Evolutionary conservation across 2,329 filamentous ascomycete species (phyloP).

Genomic region (Cladosporium sp.): DNA sequence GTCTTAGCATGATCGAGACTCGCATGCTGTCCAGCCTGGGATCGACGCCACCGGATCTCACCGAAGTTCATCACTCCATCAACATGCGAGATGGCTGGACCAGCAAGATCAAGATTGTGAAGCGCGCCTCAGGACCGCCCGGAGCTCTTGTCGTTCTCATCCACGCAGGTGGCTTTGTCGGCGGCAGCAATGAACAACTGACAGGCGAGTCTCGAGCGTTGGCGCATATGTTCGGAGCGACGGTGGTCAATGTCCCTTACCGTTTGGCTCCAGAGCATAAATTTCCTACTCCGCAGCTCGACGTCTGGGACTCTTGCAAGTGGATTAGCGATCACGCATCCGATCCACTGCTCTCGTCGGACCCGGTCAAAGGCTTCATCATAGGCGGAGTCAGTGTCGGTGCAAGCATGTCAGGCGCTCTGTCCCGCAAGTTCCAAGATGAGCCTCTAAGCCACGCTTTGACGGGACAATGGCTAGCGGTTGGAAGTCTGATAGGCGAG

Average conservation of each 20-base stretch:
- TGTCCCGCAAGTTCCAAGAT: conserved; percentile 38
- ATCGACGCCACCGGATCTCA: conserved; percentile 3
- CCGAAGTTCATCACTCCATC: conserved; percentile 35
- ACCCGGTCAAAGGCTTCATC: conserved; percentile 44
- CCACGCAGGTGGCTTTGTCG: conserved; percentile 27
- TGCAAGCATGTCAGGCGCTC: conserved; percentile 36
- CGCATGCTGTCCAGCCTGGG: too few species aligned
- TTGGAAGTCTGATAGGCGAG: conserved; percentile 34
- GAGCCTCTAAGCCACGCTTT: conserved; percentile 40
- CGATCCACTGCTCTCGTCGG: conserved; percentile 32
- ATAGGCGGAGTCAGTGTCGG: conserved; percentile 48
- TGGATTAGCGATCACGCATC: conserved; percentile 40
- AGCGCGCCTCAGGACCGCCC: conserved; percentile 18
- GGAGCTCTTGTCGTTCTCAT: conserved; percentile 23
- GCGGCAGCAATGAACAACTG: conserved; percentile 24
- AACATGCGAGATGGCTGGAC: conserved; percentile 31
- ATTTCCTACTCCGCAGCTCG: conserved; percentile 42
- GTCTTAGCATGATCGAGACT: too few species aligned
- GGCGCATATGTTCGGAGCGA: conserved; percentile 16
- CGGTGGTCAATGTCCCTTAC: conserved; percentile 40
- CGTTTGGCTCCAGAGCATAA: conserved; percentile 44
- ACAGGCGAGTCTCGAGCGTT: conserved; percentile 24
- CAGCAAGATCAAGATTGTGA: conserved; percentile 32
- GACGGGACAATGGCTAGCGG: conserved; percentile 46
- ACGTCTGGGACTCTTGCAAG: conserved; percentile 43